Evolutionary conservation across 139 green algal species (phyloP), one percentile per base, ranked within the genome.

Genomic region (Tetraselmis chui): DNA sequence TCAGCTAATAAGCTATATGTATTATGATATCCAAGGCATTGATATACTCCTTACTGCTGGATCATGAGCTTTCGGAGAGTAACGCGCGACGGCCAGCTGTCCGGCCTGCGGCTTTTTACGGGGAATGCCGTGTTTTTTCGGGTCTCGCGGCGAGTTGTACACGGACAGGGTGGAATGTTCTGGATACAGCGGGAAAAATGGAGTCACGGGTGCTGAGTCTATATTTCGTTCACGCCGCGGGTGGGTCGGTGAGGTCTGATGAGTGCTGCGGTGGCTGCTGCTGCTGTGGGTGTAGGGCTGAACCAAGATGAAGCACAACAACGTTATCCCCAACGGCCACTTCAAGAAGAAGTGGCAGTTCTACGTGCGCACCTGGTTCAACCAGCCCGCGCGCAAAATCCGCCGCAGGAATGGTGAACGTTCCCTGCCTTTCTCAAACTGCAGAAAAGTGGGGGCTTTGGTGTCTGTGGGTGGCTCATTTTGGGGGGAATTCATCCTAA

Each of bases 351-450:
- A 95, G 83, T 97, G 93, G 93, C 92, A 97, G 91, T 93, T 92
- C 84, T 86, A 90, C 67, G 94, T 99, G 81, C 93, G 89, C 86
- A 99, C 97, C 58, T 99, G 97, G 97, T 99, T 99, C 91, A 98
- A 99, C 92, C 97, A 99, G 93, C 93, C 97, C 27, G 97, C 94
- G 2, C 92, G 97, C 84, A 99, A 99, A 87, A 80, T 92, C 78
- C 88, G 95, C 27, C 87, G 96, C 77, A 88, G 91, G 31, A 86
- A 91, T 1, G 93, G 94, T 97, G 85, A 82, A 92, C 31, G 5
- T 24, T 1, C 75, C 28, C 77, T 32, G 5, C 77, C n/a, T 22
- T 29, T 22, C 31, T 75, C 23, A 29, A 23, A 32, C 2, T 28
- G 76, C 76, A 26, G 76, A 2, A 27, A 2, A 59, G 76, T 79